These are phyloP conservation scores for Penicillium parvum DNA, from an alignment of 495 filamentous ascomycete species.

Conservation along the genomic window DNA sequence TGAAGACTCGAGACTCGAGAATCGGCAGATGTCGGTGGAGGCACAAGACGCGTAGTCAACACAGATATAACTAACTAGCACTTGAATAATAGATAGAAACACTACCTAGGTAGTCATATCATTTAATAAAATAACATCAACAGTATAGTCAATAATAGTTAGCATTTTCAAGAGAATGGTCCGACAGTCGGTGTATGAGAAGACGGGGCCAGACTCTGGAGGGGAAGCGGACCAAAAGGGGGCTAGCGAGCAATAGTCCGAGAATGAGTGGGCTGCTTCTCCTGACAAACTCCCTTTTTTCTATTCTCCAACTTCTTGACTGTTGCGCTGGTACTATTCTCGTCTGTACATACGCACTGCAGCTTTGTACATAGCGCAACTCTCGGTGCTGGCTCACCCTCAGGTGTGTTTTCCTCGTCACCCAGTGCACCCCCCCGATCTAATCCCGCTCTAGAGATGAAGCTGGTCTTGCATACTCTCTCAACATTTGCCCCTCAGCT, in stretches of 20 bases:
- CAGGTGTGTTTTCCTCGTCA: background rate
- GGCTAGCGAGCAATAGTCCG: constrained; percentile 21
- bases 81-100: too few species aligned
- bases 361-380: constrained; percentile 3
- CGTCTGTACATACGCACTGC: background rate
- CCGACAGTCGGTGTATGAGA: constrained; percentile 30
- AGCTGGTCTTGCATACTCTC: constrained; percentile 18
- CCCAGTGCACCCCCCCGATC: background rate
- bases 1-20: too few species aligned
- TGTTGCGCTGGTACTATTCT: background rate
- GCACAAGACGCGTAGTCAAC: too few species aligned
- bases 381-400: constrained; percentile 23
- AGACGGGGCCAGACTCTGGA: constrained; percentile 22
- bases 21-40: too few species aligned
- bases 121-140: too few species aligned
- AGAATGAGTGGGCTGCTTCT: constrained; percentile 6
- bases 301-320: constrained; percentile 10
- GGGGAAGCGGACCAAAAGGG: constrained; percentile 23
- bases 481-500: background rate
- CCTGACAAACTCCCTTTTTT: constrained; percentile 28
- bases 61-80: too few species aligned
- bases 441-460: constrained; percentile 14
- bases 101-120: too few species aligned
- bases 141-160: background rate
- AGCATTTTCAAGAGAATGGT: background rate